Evolutionary conservation across 208 protist species (phyloP).

Genomic region (Crithidia mellificae): DNA sequence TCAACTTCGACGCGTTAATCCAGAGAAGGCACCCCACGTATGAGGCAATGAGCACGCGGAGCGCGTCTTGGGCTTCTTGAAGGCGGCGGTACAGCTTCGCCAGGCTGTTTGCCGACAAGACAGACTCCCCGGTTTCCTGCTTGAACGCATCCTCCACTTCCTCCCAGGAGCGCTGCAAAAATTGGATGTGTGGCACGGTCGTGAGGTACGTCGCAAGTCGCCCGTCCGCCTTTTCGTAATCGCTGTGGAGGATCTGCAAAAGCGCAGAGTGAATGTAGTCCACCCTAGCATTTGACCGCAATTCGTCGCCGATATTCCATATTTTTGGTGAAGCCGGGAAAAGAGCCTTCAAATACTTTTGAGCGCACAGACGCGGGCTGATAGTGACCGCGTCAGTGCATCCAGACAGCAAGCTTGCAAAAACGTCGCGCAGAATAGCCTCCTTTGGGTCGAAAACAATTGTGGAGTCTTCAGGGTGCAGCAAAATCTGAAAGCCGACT

Average conservation of each 20-base stretch:
- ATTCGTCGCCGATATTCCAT: conserved; percentile 73
- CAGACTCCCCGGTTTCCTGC: conserved; percentile 56
- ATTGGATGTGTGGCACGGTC: conserved; percentile 85
- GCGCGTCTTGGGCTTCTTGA: conserved; percentile 78
- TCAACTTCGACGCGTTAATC: conserved; percentile 90
- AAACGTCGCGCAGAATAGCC: conserved; percentile 54
- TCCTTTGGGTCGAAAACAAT: conserved; percentile 84
- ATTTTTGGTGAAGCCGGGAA: conserved; percentile 78
- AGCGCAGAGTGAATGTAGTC: conserved; percentile 58
- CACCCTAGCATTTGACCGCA: conserved; percentile 72
- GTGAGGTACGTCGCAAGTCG: conserved; percentile 80
- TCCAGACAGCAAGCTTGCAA: conserved; percentile 62
- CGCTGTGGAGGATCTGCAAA: conserved; percentile 64
- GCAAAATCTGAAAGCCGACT: conserved; percentile 89
- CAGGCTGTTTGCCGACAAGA: conserved; percentile 57
- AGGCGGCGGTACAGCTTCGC: conserved; percentile 78
- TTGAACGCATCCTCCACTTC: conserved; percentile 78
- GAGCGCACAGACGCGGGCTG: conserved; percentile 67
- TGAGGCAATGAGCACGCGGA: conserved; percentile 87
- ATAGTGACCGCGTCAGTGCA: conserved; percentile 67
- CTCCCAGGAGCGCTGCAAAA: conserved; percentile 83
- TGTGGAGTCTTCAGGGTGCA: conserved; percentile 61
- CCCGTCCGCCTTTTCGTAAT: conserved; percentile 83
- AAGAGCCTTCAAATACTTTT: conserved; percentile 77
- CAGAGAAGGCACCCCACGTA: conserved; percentile 88